Evolutionary conservation across 2,329 filamentous ascomycete genomes (phyloP).

Genomic region (Blumeria hordei): DNA sequence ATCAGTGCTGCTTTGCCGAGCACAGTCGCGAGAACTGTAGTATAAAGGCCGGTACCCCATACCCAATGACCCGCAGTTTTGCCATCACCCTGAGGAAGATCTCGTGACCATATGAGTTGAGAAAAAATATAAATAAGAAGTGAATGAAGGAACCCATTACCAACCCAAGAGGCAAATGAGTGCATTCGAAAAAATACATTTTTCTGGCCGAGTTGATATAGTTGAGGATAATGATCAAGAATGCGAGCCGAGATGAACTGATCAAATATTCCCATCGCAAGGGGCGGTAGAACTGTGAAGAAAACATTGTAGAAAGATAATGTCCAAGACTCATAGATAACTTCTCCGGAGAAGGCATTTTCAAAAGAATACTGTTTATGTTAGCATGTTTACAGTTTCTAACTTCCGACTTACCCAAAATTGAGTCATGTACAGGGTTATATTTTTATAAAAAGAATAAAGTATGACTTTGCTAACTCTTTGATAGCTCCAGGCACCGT

Average conservation of each 20-base stretch:
- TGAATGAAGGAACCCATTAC: constrained; percentile 88
- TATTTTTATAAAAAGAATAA: constrained; percentile 99
- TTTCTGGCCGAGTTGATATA: constrained; percentile 81
- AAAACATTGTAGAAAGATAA: constrained; percentile 99
- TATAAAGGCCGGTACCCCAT: constrained; percentile 91
- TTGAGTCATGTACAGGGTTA: constrained; percentile 93
- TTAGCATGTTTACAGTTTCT: constrained; percentile 9
- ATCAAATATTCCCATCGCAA: constrained; percentile 88
- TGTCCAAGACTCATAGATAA: constrained; percentile 98
- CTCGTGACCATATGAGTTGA: constrained; percentile 58
- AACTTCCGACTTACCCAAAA: constrained; percentile 52
- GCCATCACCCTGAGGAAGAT: constrained; percentile 57
- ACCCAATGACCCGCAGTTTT: constrained; percentile 84
- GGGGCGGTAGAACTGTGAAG: constrained; percentile 80
- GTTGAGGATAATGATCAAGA: constrained; percentile 82
- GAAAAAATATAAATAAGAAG: constrained; percentile 74
- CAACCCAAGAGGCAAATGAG: constrained; percentile 80
- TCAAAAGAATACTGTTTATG: constrained; percentile 64
- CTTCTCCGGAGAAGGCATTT: constrained; percentile 91
- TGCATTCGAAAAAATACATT: constrained; percentile 85
- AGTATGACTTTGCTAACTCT: constrained; percentile 90
- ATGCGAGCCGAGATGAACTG: constrained; percentile 90
- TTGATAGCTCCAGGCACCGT: constrained; percentile 94
- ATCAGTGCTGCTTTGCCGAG: constrained; percentile 85
- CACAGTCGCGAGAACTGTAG: constrained; percentile 75